These are phyloP conservation scores for Adansonia gregorii DNA, from an alignment of 441 rosid species.

Conservation along the genomic window DNA sequence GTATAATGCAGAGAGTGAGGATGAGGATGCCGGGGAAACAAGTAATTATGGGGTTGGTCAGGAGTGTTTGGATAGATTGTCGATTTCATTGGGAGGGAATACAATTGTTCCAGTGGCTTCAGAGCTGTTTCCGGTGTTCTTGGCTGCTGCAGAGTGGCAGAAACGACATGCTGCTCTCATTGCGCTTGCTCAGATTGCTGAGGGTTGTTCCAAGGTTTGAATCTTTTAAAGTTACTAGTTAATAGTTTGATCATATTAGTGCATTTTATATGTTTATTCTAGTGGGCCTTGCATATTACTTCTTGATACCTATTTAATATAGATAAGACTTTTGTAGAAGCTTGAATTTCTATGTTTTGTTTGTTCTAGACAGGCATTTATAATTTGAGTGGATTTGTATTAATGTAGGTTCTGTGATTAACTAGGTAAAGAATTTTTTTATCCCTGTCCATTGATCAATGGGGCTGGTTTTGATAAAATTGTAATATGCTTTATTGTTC, in stretches of 20 bases:
- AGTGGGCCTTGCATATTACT: background rate
- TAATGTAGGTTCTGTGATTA: background rate
- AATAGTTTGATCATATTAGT: background rate
- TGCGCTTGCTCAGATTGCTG: conserved; percentile 52
- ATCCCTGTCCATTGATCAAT: background rate
- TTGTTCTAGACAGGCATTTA: background rate
- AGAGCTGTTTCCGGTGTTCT: conserved; percentile 38
- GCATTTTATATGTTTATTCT: conserved; percentile 5
- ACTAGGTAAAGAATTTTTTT: background rate
- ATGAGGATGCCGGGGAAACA: conserved; percentile 53
- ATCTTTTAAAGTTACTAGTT: background rate
- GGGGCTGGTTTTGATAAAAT: background rate
- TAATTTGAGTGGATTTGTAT: background rate
- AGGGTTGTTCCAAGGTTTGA: conserved; percentile 52
- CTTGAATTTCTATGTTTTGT: background rate
- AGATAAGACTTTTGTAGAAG: background rate
- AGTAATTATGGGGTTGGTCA: conserved; percentile 57
- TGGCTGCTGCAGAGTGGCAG: conserved; percentile 54
- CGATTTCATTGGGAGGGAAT: conserved; percentile 49
- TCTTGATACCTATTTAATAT: background rate
- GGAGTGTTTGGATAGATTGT: conserved; percentile 54
- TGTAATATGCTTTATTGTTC: background rate
- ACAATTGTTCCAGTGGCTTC: conserved; percentile 47
- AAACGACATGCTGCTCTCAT: conserved; percentile 52
- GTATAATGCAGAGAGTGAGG: conserved; percentile 48